Percentiles rank a stretch among this genome's conserved stretches.
Evolutionary conservation across 495 filamentous ascomycete genomes (phyloP).

Genomic region (Darksidea phi): DNA sequence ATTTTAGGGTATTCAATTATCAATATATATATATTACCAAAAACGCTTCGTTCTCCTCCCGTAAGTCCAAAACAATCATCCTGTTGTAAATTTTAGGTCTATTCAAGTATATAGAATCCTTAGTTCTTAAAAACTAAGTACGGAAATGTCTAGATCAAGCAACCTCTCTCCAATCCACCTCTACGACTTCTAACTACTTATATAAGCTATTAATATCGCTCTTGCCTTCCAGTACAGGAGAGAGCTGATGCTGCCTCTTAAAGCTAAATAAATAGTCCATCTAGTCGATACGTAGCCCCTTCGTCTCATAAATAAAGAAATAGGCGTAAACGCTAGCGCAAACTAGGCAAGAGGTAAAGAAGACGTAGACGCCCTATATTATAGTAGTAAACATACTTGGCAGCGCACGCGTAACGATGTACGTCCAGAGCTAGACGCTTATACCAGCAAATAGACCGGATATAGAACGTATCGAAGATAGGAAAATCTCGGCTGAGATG

Average conservation of each 20-base stretch:
- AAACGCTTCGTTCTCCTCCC: too few species aligned
- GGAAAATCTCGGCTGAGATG: conserved; percentile 38
- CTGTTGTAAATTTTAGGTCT: too few species aligned
- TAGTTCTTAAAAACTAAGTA: too few species aligned
- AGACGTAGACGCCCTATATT: conserved; percentile 41
- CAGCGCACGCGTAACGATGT: conserved; percentile 37
- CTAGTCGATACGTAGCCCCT: conserved; percentile 43
- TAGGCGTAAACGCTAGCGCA: conserved; percentile 40
- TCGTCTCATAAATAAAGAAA: conserved; percentile 45
- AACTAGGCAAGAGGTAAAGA: conserved; percentile 40
- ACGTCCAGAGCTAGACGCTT: conserved; percentile 39
- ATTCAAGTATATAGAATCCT: too few species aligned
- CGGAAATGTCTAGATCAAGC: conserved; percentile 2
- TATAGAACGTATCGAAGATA: conserved; percentile 33
- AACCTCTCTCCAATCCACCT: conserved; percentile 15
- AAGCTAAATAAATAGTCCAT: conserved; percentile 40
- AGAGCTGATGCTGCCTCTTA: conserved; percentile 8
- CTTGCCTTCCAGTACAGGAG: neutral
- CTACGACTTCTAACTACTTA: conserved; percentile 3
- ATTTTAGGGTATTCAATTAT: too few species aligned
- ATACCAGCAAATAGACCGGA: conserved; percentile 36
- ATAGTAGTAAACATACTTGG: conserved; percentile 38
- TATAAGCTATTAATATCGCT: neutral
- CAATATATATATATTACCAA: too few species aligned
- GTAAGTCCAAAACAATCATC: too few species aligned